These are phyloP conservation scores for Knoxdaviesia capensis DNA, from an alignment of 2,329 filamentous ascomycete species.

Conservation along the genomic window DNA sequence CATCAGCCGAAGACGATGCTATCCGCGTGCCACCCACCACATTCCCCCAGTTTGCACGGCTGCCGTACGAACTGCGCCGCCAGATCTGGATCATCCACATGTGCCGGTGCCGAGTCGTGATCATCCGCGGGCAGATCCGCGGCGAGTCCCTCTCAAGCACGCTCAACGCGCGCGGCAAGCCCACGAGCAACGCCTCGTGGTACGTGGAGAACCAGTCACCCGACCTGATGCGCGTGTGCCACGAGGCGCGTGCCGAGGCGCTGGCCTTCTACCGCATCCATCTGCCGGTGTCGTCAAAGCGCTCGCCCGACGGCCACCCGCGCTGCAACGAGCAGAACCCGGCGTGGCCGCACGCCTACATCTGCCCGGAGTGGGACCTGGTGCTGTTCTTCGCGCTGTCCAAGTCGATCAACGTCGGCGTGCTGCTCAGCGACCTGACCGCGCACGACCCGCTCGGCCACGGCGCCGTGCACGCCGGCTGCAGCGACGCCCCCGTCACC, in stretches of 20 bases:
- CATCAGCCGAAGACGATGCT: no score
- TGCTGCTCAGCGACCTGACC: slow-evolving; percentile 6
- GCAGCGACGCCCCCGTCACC: slow-evolving; percentile 4
- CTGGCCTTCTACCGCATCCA: slow-evolving; percentile 7
- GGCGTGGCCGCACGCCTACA: slow-evolving; percentile 5
- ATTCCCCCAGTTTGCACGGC: slow-evolving; percentile 5
- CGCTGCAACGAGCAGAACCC: slow-evolving; percentile 5
- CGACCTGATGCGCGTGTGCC: slow-evolving; percentile 5
- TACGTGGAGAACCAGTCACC: slow-evolving; percentile 7
- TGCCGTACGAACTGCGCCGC: slow-evolving; percentile 6
- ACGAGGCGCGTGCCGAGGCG: slow-evolving; percentile 5
- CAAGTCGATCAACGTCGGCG: slow-evolving; percentile 3
- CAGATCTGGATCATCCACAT: slow-evolving; percentile 7
- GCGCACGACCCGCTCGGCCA: slow-evolving; percentile 5
- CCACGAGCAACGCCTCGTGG: slow-evolving; percentile 5
- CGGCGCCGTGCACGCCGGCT: slow-evolving; percentile 6
- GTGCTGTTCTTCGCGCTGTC: slow-evolving; percentile 5
- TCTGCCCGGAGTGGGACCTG: slow-evolving; percentile 8
- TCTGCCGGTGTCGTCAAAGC: slow-evolving; percentile 4
- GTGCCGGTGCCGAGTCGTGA: slow-evolving; percentile 5
- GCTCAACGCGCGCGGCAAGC: slow-evolving; percentile 4
- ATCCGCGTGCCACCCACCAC: not conserved
- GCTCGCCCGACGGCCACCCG: slow-evolving; percentile 3
- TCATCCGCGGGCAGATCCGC: slow-evolving; percentile 3
- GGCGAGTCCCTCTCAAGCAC: not conserved